phyloP scores from a whole-genome alignment of 176 grass and related monocot species.

The Chrysopogon serrulatus region DNA sequence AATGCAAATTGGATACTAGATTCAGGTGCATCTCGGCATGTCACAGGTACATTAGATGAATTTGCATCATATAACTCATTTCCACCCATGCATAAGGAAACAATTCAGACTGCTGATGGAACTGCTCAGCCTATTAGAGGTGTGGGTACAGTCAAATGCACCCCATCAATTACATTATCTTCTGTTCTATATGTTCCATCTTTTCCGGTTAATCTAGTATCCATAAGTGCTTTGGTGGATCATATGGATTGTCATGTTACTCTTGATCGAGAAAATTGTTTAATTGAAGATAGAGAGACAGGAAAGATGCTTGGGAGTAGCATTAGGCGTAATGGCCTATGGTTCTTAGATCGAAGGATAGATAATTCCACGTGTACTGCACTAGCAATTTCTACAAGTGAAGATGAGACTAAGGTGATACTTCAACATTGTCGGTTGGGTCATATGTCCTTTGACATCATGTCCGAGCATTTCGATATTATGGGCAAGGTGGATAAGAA shows the following conservation, averaged over 20 bases:
- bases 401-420: neutral
- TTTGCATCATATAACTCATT: no score
- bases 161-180: neutral
- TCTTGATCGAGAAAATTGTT: neutral
- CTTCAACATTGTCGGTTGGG: neutral
- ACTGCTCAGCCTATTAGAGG: neutral
- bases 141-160: neutral
- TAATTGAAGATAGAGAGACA: neutral
- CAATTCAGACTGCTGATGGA: neutral
- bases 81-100: neutral
- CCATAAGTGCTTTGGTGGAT: neutral
- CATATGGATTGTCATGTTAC: neutral
- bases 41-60: no score
- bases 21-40: no score
- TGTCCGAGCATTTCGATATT: no score
- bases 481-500: no score
- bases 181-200: neutral
- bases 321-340: neutral
- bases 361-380: neutral
- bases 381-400: neutral
- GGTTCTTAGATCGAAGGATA: neutral
- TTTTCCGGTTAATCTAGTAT: neutral
- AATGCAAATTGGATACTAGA: no score
- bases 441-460: neutral
- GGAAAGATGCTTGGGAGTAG: neutral